phyloP scores from a whole-genome alignment of 208 protist species.

The Trypanosoma avium region DNA sequence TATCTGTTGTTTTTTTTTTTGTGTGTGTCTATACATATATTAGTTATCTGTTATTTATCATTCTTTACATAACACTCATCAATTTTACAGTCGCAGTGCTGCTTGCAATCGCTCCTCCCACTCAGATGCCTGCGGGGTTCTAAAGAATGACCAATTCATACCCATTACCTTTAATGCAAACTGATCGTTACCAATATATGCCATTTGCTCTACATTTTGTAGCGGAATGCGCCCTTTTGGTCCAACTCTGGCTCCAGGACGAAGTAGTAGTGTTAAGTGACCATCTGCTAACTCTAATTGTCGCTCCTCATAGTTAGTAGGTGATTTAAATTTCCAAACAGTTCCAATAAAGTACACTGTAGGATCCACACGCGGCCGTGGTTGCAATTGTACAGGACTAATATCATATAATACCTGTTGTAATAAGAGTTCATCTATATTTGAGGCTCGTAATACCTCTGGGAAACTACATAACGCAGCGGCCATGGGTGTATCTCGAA shows the following conservation, averaged over 20 bases:
- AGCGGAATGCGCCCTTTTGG: constrained; percentile 11
- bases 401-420: constrained; percentile 26
- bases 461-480: constrained; percentile 25
- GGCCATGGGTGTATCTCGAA: constrained; percentile 29
- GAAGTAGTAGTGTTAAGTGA: constrained; percentile 11
- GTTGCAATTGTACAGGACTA: constrained; percentile 4
- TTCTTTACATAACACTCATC: too few species aligned
- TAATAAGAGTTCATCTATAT: constrained; percentile 21
- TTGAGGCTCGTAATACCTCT: constrained; percentile 25
- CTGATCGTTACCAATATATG: constrained; percentile 6
- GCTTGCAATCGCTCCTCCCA: constrained; percentile 26
- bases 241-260: constrained; percentile 4
- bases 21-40: too few species aligned
- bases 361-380: not conserved
- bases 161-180: constrained; percentile 30
- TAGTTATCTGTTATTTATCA: too few species aligned
- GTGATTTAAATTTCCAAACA: constrained; percentile 13
- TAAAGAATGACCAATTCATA: constrained; percentile 26
- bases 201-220: constrained; percentile 31
- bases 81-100: constrained; percentile 18
- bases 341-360: constrained; percentile 6
- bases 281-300: constrained; percentile 7
- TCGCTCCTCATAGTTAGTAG: constrained; percentile 6
- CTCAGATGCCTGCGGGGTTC: constrained; percentile 23
- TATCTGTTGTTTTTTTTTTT: too few species aligned